phyloP scores from a whole-genome alignment of 139 green algal species.

The Chlamydomonas schloesseri region DNA sequence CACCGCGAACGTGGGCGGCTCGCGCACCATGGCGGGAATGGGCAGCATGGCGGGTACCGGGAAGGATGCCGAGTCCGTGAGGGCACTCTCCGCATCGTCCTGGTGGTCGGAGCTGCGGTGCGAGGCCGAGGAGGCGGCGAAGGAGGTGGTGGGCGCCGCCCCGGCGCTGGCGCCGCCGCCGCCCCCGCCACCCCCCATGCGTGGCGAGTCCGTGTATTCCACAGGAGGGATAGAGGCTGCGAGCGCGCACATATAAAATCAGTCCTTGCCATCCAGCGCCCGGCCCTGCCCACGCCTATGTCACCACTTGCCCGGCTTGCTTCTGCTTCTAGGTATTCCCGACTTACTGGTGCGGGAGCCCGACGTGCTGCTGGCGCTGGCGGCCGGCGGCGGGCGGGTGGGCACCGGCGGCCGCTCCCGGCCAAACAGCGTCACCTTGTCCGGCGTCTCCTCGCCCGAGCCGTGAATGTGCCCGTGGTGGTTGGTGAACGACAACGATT shows the following conservation, averaged over 20 bases:
- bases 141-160: not conserved
- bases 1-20: constrained; percentile 8
- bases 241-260: too few species aligned
- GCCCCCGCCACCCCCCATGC: not conserved
- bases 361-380: not conserved
- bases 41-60: not conserved
- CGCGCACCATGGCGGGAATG: not conserved
- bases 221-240: constrained; percentile 28
- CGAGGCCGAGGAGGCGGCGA: not conserved
- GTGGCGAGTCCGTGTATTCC: constrained; percentile 21
- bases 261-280: too few species aligned
- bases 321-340: too few species aligned
- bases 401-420: not conserved
- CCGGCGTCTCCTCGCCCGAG: not conserved
- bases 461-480: too few species aligned
- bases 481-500: too few species aligned
- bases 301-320: too few species aligned
- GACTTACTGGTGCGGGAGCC: constrained; percentile 33
- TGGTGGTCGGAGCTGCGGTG: not conserved
- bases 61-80: constrained; percentile 14
- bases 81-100: not conserved
- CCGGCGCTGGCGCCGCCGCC: too few species aligned
- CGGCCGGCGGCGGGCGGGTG: not conserved
- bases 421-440: constrained; percentile 10
- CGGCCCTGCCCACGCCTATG: too few species aligned